Base-by-base conservation (phyloP, 306 rosid genomes). In the Luffa acutangula region DNA sequence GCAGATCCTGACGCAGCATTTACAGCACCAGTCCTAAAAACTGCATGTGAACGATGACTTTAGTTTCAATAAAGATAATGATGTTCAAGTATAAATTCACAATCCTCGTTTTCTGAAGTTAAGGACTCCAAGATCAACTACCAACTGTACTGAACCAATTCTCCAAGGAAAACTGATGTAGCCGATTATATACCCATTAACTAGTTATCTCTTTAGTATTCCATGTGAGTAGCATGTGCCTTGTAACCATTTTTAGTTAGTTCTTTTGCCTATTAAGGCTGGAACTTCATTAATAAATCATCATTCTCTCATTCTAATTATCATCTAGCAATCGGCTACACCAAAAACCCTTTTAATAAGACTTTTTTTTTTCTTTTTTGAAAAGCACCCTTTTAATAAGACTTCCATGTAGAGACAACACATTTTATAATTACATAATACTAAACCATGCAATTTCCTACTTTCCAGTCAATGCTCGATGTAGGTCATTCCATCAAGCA, bases 1-100 rank as follows among this genome's bases (percentile, higher is more conserved):
- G 99, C 99, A 73, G 99, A 95, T 85, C 97, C 99, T 5, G 97
- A 85, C 45, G 99, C 99, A 70, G 97, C 88, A 87, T 90, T 93
- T 80, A 95, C 97, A 84, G 99, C 99, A 82, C 94, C 92, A 53
- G 93, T 93, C 91, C 93, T 91, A 85, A 95, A 93, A 90, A 95
- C 99, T 95, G 86, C 83, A 82, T 67, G 73, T 13, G 77, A 79
- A 79, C 72, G 79, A 80, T 3, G 75, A 77, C 37, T 53, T 39
- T 1, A 49, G 79, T 63, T 58, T 66, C 33, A 6, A 15, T 0
- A 4, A 33, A 48, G 62, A 73, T 33, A 33, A 53, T 11, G 5
- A 18, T 9, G 12, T 31, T 49, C 17, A 33, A 74, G 34, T 25
- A 49, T 15, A 52, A 49, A 43, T 5, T 21, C 43, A 49, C 49